These are phyloP conservation scores for Hanseniaspora mollemarum DNA, from an alignment of 805 yeast species.

Conservation along the genomic window DNA sequence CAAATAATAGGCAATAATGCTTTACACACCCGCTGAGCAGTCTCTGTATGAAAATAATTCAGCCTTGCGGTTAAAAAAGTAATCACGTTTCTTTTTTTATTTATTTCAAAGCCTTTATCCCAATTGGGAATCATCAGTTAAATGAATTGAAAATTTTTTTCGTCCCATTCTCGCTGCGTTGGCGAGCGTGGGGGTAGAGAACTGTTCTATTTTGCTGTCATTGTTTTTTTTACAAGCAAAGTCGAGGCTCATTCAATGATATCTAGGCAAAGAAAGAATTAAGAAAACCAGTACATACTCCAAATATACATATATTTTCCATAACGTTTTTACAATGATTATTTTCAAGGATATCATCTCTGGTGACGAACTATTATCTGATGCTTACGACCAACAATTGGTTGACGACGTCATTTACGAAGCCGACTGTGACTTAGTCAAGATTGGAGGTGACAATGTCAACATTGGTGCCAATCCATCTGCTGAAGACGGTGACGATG, in stretches of 20 bases:
- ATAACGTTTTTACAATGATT: conserved; percentile 23
- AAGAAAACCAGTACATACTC: conserved; percentile 2
- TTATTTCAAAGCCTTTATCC: no score
- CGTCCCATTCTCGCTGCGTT: no score
- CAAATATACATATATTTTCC: not conserved
- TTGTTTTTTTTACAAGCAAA: no score
- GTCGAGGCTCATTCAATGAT: no score
- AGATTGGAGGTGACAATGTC: conserved; percentile 79
- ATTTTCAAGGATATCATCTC: conserved; percentile 69
- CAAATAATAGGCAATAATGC: not conserved
- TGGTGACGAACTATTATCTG: conserved; percentile 92
- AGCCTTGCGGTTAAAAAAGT: no score
- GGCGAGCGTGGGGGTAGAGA: no score
- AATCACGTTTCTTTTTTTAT: no score
- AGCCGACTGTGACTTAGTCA: conserved; percentile 91
- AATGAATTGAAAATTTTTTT: not conserved
- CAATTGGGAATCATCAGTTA: not conserved
- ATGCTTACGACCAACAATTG: conserved; percentile 80
- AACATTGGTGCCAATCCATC: conserved; percentile 99
- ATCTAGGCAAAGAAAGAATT: not conserved
- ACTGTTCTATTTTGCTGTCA: no score
- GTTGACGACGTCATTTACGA: conserved; percentile 91
- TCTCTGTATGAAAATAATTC: no score
- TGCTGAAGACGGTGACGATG: conserved; percentile 88
- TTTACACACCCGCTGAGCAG: no score